A percentile compares a stretch with the other conserved stretches of the same genome.
phyloP scores from a whole-genome alignment of 2,329 filamentous ascomycete species.

The Ustulina deusta region DNA sequence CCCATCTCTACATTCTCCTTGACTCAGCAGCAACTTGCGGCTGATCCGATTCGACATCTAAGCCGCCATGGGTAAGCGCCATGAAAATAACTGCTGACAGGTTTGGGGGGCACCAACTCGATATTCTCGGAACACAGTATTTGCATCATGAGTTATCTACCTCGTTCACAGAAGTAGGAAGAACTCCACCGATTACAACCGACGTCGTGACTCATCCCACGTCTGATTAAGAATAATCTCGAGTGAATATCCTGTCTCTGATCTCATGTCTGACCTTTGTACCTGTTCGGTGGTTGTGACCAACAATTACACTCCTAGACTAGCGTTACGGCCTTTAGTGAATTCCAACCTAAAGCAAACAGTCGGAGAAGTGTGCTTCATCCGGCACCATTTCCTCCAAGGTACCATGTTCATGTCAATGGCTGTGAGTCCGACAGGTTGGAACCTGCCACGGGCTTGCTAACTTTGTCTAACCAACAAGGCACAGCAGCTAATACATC shows the following conservation, averaged over 20 bases:
- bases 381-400: constrained; percentile 5
- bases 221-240: constrained; percentile 6
- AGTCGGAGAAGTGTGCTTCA: not conserved
- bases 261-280: constrained; percentile 9
- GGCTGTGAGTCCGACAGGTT: constrained; percentile 7
- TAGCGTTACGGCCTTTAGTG: not conserved
- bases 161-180: not conserved
- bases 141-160: constrained; percentile 17
- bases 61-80: constrained; percentile 31
- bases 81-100: constrained; percentile 22
- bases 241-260: constrained; percentile 12
- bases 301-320: constrained; percentile 7
- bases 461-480: constrained; percentile 1
- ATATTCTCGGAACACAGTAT: constrained; percentile 8
- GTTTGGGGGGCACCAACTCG: constrained; percentile 6
- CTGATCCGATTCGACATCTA: constrained; percentile 17
- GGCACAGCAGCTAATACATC: not conserved
- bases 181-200: not conserved
- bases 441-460: not conserved
- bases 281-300: constrained; percentile 2
- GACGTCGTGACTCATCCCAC: constrained; percentile 15
- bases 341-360: constrained; percentile 22
- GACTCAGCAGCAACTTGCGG: constrained; percentile 32
- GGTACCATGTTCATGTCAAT: not conserved
- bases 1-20: constrained; percentile 1